Conservation (phyloP, 1,284 basidiomycete species). For the Mycena citricolor region DNA sequence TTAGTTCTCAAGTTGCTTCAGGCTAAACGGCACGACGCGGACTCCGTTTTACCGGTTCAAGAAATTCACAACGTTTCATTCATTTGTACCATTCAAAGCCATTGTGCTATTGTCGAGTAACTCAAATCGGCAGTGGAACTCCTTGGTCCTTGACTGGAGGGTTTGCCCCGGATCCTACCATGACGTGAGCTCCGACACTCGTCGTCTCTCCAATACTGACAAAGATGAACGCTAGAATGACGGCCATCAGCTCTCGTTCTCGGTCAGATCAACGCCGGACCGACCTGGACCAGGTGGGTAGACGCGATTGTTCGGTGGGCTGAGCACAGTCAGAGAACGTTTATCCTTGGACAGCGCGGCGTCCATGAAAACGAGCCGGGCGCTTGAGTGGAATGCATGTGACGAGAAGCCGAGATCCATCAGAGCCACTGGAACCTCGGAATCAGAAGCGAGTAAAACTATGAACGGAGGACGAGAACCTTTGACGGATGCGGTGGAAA, state of each 20-base stretch:
- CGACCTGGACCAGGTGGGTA: conserved; percentile 83
- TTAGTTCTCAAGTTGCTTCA: too few species aligned
- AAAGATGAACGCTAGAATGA: conserved; percentile 16
- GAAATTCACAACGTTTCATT: too few species aligned
- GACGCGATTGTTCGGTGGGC: conserved; percentile 60
- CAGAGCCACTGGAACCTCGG: conserved; percentile 49
- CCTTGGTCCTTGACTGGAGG: conserved; percentile 21
- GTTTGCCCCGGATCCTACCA: conserved; percentile 19
- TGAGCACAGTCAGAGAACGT: conserved; percentile 41
- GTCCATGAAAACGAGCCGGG: conserved; percentile 66
- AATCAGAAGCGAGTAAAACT: not conserved
- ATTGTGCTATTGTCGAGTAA: too few species aligned
- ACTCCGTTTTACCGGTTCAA: too few species aligned
- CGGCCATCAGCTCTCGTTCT: too few species aligned
- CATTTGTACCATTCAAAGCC: too few species aligned
- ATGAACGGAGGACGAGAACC: conserved; percentile 16
- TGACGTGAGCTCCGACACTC: conserved; percentile 17
- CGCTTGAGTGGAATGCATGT: conserved; percentile 74
- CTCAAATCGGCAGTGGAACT: not conserved
- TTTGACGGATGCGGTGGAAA: conserved; percentile 31
- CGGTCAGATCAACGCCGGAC: too few species aligned
- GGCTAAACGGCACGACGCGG: too few species aligned
- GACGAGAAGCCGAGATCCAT: conserved; percentile 81
- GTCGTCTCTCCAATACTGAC: conserved; percentile 17
- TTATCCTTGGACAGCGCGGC: conserved; percentile 36